These are phyloP conservation scores for Mrakia frigida DNA, from an alignment of 768 basidiomycete species.

Conservation along the genomic window DNA sequence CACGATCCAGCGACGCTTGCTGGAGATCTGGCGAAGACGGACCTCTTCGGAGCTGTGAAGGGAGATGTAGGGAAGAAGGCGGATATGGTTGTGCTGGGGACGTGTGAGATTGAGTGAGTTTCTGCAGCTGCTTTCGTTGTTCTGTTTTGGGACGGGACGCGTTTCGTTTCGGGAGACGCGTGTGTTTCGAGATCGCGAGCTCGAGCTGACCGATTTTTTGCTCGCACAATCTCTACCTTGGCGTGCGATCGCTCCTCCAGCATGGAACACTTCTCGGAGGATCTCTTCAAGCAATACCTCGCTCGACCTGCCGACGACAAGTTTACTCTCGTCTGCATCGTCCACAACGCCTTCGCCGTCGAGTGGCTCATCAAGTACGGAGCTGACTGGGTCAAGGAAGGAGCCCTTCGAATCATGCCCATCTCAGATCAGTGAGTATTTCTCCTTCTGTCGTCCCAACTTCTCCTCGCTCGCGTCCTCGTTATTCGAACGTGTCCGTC, in stretches of 20 bases:
- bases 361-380: conserved; percentile 44
- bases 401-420: conserved; percentile 46
- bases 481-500: not conserved
- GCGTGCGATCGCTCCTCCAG: not conserved
- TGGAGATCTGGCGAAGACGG: conserved; percentile 38
- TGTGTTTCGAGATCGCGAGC: not conserved
- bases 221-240: not conserved
- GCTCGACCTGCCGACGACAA: conserved; percentile 40
- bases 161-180: no score
- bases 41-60: conserved; percentile 31
- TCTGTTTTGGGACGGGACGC: no score
- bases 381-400: conserved; percentile 46
- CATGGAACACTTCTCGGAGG: conserved; percentile 20
- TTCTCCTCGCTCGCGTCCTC: not conserved
- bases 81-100: conserved; percentile 49
- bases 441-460: not conserved
- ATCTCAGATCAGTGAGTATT: conserved; percentile 49
- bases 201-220: not conserved
- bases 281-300: conserved; percentile 21
- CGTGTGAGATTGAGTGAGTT: conserved; percentile 50
- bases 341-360: conserved; percentile 43
- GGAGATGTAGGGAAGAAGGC: conserved; percentile 30
- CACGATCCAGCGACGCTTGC: conserved; percentile 40
- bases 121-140: no score
- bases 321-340: conserved; percentile 49